Conservation (phyloP, 306 rosid genomes). For the Erythrophleum fordii region DNA sequence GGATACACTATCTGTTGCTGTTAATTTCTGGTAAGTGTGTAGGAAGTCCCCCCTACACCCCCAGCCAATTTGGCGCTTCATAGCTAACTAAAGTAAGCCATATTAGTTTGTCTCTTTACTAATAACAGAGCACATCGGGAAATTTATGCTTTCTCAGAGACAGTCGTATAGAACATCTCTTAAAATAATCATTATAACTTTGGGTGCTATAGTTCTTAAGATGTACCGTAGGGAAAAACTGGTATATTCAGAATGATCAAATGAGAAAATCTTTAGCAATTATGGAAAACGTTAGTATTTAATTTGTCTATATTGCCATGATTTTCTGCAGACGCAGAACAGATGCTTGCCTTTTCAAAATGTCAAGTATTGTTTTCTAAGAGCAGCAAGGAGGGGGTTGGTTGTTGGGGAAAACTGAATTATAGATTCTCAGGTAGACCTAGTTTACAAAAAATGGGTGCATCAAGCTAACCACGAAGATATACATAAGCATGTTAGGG, state of each 20-base stretch:
- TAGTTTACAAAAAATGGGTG: background rate
- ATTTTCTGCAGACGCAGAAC: background rate
- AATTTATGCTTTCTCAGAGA: background rate
- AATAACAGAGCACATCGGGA: background rate
- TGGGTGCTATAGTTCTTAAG: background rate
- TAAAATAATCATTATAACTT: background rate
- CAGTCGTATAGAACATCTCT: background rate
- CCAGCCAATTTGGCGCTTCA: background rate
- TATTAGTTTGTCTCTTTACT: background rate
- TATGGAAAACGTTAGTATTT: background rate
- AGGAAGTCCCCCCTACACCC: background rate
- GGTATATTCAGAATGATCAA: background rate
- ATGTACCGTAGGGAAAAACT: background rate
- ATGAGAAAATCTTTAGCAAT: background rate
- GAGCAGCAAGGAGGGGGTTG: background rate
- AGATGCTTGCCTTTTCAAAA: too few species aligned
- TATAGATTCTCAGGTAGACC: background rate
- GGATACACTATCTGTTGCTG: constrained; percentile 93
- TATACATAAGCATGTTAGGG: background rate
- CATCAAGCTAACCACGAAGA: background rate
- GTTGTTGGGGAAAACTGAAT: background rate
- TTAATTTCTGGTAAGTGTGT: constrained; percentile 78
- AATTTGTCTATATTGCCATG: background rate
- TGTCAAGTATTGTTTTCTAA: background rate
- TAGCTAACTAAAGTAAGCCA: background rate